Evolutionary conservation across 768 basidiomycete genomes (phyloP).

Genomic region (Lentinula boryana): DNA sequence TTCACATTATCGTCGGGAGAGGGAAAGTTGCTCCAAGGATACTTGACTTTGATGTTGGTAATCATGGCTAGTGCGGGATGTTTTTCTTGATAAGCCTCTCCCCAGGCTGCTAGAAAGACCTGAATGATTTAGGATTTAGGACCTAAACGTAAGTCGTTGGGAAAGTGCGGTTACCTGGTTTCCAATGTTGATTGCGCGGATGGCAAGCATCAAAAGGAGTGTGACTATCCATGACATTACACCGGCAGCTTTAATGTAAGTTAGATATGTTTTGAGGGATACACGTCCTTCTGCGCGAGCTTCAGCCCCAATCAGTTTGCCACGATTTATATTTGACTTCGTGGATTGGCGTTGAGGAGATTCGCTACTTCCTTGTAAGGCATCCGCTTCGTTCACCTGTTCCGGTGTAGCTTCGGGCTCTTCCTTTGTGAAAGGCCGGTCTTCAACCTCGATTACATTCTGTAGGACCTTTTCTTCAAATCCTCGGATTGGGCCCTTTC

Average conservation of each 20-base stretch:
- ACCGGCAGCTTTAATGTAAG: conserved; percentile 61
- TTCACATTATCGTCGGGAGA: conserved; percentile 52
- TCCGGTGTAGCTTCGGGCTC: conserved; percentile 11
- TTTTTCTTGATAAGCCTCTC: conserved; percentile 52
- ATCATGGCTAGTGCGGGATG: conserved; percentile 13
- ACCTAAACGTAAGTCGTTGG: not conserved
- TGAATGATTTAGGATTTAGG: conserved; percentile 17
- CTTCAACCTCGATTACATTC: conserved; percentile 39
- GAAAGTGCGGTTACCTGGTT: conserved; percentile 40
- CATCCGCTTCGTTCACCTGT: conserved; percentile 29
- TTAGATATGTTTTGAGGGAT: conserved; percentile 50
- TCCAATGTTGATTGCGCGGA: conserved; percentile 47
- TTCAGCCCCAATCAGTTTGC: conserved; percentile 60
- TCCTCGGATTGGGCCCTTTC: conserved; percentile 45
- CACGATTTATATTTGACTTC: conserved; percentile 16
- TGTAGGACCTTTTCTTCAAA: conserved; percentile 38
- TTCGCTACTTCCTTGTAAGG: conserved; percentile 1
- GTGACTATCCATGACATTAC: conserved; percentile 49
- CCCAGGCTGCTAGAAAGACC: conserved; percentile 66
- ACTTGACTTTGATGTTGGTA: conserved; percentile 12
- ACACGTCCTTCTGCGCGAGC: conserved; percentile 63
- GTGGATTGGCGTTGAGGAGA: not conserved
- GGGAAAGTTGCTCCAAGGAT: conserved; percentile 47
- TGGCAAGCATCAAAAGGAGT: conserved; percentile 43
- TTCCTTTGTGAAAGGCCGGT: conserved; percentile 28